These are phyloP conservation scores for Cyanidiococcus yangmingshanensis DNA, from an alignment of 23 red algal species.

Conservation along the genomic window DNA sequence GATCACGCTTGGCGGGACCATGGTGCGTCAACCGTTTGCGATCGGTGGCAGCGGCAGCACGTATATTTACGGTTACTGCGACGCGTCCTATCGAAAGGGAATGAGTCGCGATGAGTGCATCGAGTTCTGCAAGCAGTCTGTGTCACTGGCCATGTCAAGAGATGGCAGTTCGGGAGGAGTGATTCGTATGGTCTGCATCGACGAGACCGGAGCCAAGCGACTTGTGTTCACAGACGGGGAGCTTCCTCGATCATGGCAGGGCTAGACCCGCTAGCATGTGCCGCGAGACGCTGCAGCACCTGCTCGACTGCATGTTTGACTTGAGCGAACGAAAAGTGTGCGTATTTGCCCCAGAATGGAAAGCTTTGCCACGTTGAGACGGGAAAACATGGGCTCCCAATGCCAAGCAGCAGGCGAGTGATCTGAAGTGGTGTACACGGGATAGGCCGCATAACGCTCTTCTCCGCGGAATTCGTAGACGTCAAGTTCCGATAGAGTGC, in stretches of 20 bases:
- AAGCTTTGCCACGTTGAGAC: neutral
- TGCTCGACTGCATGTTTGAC: neutral
- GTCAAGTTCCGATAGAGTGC: neutral
- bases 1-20: constrained; percentile 79
- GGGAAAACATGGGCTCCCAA: neutral
- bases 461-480: neutral
- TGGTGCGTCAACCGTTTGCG: constrained; percentile 81
- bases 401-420: neutral
- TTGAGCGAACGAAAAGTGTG: neutral
- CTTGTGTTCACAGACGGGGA: constrained; percentile 60
- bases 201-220: constrained; percentile 48
- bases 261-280: neutral
- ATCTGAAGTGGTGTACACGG: neutral
- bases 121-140: constrained; percentile 57
- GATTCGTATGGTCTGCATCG: constrained; percentile 80
- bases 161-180: constrained; percentile 95
- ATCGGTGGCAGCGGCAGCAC: constrained; percentile 89
- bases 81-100: constrained; percentile 59
- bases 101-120: constrained; percentile 76
- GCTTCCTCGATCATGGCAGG: constrained; percentile 51
- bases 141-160: constrained; percentile 84
- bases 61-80: constrained; percentile 97
- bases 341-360: constrained; percentile 13
- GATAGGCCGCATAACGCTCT: neutral
- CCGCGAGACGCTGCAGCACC: neutral